These are phyloP conservation scores for Scedosporium boydii DNA, from an alignment of 2,329 filamentous ascomycete genomes.

Conservation along the genomic window DNA sequence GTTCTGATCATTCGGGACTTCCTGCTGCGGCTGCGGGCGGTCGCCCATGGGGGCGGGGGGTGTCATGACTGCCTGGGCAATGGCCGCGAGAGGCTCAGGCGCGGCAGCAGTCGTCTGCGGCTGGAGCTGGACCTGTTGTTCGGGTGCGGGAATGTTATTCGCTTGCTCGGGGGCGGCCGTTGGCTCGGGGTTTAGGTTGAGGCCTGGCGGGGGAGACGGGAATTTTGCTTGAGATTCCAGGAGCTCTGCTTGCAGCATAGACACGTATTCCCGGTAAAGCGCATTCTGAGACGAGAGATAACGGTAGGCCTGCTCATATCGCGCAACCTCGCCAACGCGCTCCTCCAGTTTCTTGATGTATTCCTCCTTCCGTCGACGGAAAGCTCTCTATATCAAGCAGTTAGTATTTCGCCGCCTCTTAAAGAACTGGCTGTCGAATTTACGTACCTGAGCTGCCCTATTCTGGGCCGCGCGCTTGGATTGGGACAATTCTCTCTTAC, in stretches of 20 bases:
- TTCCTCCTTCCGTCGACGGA: constrained; percentile 92
- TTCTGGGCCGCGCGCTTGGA: constrained; percentile 97
- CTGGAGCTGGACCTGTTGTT: neutral
- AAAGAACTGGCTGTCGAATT: too few relatives aligned
- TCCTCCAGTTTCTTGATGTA: constrained; percentile 98
- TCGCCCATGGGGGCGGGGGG: constrained; percentile 5
- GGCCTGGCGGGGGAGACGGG: constrained; percentile 71
- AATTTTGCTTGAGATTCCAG: constrained; percentile 76
- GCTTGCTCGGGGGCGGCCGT: constrained; percentile 16
- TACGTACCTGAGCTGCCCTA: constrained; percentile 81
- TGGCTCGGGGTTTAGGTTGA: constrained; percentile 54
- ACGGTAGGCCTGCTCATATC: constrained; percentile 70
- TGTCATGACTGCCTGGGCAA: constrained; percentile 5
- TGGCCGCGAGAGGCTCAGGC: constrained; percentile 7
- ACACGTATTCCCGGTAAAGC: constrained; percentile 82
- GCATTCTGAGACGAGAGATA: constrained; percentile 83
- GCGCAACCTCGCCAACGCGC: constrained; percentile 72
- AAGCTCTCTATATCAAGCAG: constrained; percentile 60
- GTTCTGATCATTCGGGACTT: neutral
- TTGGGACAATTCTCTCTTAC: constrained; percentile 84
- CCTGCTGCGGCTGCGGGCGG: constrained; percentile 8
- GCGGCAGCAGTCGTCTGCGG: constrained; percentile 2
- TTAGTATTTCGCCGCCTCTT: neutral
- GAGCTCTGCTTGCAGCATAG: constrained; percentile 78
- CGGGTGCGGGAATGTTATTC: constrained; percentile 14